Percentiles rank a stretch among this genome's conserved stretches.
phyloP scores from a whole-genome alignment of 1,284 basidiomycete genomes.

The Sporisorium sorghi region DNA sequence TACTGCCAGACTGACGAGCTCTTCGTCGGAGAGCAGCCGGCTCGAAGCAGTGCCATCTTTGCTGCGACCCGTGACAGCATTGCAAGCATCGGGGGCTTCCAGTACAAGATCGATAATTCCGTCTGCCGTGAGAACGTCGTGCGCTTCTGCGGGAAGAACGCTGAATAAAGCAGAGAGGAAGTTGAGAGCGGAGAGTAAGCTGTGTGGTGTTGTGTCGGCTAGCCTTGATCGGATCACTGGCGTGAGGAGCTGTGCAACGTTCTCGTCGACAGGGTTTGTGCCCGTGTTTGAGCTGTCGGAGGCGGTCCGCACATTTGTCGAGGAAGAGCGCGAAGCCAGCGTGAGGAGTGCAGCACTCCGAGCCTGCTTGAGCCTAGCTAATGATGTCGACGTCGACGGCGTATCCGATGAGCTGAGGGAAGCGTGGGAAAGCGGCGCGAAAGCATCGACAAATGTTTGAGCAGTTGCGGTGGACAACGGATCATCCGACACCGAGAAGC shows the following conservation, averaged over 20 bases:
- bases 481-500: conserved; percentile 39
- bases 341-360: conserved; percentile 34
- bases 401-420: neutral
- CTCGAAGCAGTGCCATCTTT: neutral
- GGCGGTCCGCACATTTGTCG: conserved; percentile 5
- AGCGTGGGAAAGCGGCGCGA: conserved; percentile 28
- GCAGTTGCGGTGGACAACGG: conserved; percentile 45
- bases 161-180: conserved; percentile 44
- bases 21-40: conserved; percentile 16
- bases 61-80: conserved; percentile 1
- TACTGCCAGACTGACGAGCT: conserved; percentile 23
- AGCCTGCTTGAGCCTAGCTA: conserved; percentile 20
- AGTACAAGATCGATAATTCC: conserved; percentile 39
- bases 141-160: conserved; percentile 32
- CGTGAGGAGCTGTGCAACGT: conserved; percentile 35
- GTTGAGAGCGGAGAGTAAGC: conserved; percentile 37
- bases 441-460: conserved; percentile 37
- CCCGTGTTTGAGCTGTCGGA: conserved; percentile 1
- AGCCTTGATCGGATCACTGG: conserved; percentile 38
- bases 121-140: conserved; percentile 32
- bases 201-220: conserved; percentile 40
- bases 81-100: conserved; percentile 36
- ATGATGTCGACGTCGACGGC: conserved; percentile 1
- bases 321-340: conserved; percentile 37
- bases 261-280: conserved; percentile 20